Percentiles rank a stretch among this genome's conserved stretches.
phyloP scores from a whole-genome alignment of 768 basidiomycete species.

The Dictyophora rubrovolvata region DNA sequence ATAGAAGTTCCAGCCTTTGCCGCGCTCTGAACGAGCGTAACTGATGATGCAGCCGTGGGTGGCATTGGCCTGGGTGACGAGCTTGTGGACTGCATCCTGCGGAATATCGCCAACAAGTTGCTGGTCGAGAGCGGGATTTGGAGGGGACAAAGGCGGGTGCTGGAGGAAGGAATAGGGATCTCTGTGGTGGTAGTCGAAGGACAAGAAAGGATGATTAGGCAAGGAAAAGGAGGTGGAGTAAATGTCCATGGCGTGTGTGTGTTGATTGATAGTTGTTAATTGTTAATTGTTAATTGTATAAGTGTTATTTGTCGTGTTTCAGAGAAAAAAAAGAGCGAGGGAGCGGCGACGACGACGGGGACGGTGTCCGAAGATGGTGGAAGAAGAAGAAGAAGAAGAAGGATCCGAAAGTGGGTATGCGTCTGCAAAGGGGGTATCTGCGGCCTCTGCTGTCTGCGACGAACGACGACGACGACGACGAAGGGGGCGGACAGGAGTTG shows the following conservation, averaged over 20 bases:
- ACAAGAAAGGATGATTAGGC: conserved; percentile 66
- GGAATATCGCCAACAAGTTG: conserved; percentile 34
- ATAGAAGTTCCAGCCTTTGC: conserved; percentile 78
- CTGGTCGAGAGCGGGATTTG: conserved; percentile 18
- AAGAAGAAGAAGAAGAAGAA: conserved; percentile 12
- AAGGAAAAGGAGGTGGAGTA: conserved; percentile 92
- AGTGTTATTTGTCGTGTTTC: background rate
- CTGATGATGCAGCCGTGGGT: conserved; percentile 78
- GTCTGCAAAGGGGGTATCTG: conserved; percentile 12
- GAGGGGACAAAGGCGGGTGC: conserved; percentile 15
- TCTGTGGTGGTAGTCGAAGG: conserved; percentile 34
- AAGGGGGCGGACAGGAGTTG: conserved; percentile 4
- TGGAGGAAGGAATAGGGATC: conserved; percentile 14
- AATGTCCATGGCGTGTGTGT: conserved; percentile 59
- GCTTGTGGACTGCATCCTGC: conserved; percentile 67
- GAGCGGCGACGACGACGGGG: conserved; percentile 1
- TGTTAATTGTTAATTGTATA: no score
- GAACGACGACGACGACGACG: conserved; percentile 4
- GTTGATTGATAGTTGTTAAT: no score
- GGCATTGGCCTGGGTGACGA: conserved; percentile 70
- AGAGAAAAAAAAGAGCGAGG: conserved; percentile 13
- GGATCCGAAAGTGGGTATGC: conserved; percentile 12
- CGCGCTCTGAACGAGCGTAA: conserved; percentile 63
- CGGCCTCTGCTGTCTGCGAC: conserved; percentile 6
- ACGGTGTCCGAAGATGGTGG: conserved; percentile 9